Conservation (phyloP, 352 stramenopile species). For the Salisapilia sapeloensis region DNA sequence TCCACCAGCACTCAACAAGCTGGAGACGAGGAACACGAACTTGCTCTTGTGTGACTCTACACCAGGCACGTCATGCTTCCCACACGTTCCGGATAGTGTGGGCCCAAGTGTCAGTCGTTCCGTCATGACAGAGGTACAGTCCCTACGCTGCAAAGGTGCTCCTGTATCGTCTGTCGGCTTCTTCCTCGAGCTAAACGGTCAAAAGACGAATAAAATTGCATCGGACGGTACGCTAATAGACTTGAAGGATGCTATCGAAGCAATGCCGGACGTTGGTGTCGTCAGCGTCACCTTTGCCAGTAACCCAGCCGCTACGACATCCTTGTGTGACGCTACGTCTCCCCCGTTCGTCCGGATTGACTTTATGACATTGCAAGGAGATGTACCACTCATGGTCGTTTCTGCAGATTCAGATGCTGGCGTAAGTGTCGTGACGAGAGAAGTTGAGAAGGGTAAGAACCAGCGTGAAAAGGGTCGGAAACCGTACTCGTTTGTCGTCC, state of each 20-base stretch:
- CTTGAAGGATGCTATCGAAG: constrained; percentile 36
- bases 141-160: constrained; percentile 19
- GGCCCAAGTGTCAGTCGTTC: constrained; percentile 21
- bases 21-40: constrained; percentile 26
- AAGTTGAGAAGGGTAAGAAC: constrained; percentile 29
- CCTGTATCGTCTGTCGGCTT: constrained; percentile 18
- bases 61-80: constrained; percentile 18
- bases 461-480: constrained; percentile 55
- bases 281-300: constrained; percentile 25
- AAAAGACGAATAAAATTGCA: constrained; percentile 19
- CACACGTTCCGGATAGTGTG: constrained; percentile 21
- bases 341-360: constrained; percentile 22
- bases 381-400: constrained; percentile 16
- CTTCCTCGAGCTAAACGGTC: constrained; percentile 35
- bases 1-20: constrained; percentile 20
- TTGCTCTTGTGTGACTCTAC: constrained; percentile 37
- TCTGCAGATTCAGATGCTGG: constrained; percentile 1
- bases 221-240: constrained; percentile 14
- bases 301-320: constrained; percentile 12
- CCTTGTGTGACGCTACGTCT: constrained; percentile 17
- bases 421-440: constrained; percentile 4
- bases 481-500: constrained; percentile 73
- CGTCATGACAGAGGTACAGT: constrained; percentile 32
- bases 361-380: constrained; percentile 32
- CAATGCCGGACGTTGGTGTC: constrained; percentile 29